Evolutionary conservation across 164 flowering plant species (phyloP), one percentile per base, ranked within the genome.

Genomic region (Piper betle): DNA sequence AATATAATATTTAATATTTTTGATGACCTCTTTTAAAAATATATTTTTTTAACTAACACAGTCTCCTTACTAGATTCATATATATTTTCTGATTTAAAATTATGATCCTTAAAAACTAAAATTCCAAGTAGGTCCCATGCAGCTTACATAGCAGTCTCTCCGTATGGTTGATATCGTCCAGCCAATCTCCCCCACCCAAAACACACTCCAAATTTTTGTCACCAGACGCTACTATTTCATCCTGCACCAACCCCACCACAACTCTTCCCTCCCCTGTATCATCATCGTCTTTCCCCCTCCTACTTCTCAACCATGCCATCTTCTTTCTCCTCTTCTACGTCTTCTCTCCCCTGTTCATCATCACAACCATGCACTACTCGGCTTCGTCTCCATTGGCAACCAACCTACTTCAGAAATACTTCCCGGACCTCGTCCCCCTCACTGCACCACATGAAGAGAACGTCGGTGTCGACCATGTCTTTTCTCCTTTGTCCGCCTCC

Each of bases 381-480:
- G 55, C 54, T n/a, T 43, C 66, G 16, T 57, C 59, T 25, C 37
- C 41, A 4, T 17, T 18, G 38, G 12, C 50, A 43, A 15, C 50
- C 50, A 43, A 6, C 50, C 37, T 48, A 17, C 58, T 59, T 39
- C 63, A 59, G 17, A 66, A 66, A 48, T 66, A 66, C 39, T 66
- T 59, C 15, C 68, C 68, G 19, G 62, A 59, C 10, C 57, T 66
- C 59, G 33, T 18, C 50, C 61, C n/a, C 9, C 61, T 41, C 15
- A 15, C 37, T 5, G n/a, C n/a, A n/a, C 33, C 55, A 4, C 39
- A 52, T 8, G 12, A 37, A 41, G 12, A 4, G 37, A 39, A 52
- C 41, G 62, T 50, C 9, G 33, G 17, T 16, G 8, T 17, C 37
- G 37, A 20, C 37, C 16, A 17, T 19, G 18, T 3, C 56, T 52